Evolutionary conservation across 148 eudicot genomes (phyloP), one percentile per base, ranked within the genome.

Genomic region (Chenopodium formosanum): DNA sequence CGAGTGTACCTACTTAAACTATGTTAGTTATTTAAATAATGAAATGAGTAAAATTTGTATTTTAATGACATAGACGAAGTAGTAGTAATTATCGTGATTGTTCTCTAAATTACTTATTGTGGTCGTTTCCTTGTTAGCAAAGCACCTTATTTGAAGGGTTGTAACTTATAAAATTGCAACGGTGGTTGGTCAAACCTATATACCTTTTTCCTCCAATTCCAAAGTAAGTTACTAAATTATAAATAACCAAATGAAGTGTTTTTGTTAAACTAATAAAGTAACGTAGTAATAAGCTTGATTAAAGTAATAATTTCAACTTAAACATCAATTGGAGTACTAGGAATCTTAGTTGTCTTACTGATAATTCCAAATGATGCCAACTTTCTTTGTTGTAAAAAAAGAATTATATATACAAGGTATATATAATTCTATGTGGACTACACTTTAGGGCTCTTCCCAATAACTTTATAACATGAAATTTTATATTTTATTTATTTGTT

Each of bases 331-430:
- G 16, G 25, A n/a, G 75, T 80, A 80, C 83, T 74, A 81, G 74
- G 83, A 66, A 75, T 81, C 83, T 48, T 65, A 81, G 83, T 70
- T 81, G 79, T 81, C 48, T 23, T 44, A 80, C 47, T 73, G 78
- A 76, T 22, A 81, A 65, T 64, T 81, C 62, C 78, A 81, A 60
- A 50, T 75, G 22, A 66, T 75, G 79, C 70, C 73, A 74, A 46
- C 53, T 22, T 56, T 47, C 14, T 20, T 64, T 74, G 53, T 7
- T 34, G 46, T 32, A 9, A 9, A 31, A 13, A 12, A 31, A 13
- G 4, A 6, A 40, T 2, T 52, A 52, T 52, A 10, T 52, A 11
- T 52, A 10, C 12, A 52, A 1, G 2, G 2, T 31, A 31, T 31
- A 0, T 52, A 10, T 52, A 52, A 52, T 14, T 56, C 3, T 77